Base-by-base conservation (phyloP, 169 alveolate species). In the Cryptosporidium tyzzeri region DNA sequence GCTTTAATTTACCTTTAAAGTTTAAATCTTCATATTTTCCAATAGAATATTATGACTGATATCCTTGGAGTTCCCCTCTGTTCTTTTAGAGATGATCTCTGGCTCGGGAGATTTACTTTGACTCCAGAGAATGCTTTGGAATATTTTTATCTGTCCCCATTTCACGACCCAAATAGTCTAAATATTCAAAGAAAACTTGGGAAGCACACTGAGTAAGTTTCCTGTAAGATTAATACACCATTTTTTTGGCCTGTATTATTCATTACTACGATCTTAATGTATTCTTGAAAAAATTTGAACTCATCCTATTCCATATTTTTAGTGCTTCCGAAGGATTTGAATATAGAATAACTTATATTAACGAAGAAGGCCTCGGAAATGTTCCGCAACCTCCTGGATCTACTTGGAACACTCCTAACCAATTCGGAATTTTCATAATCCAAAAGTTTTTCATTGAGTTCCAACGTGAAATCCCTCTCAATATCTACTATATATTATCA, bases 311-410 rank as follows among this genome's bases (percentile, higher is more conserved):
- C 26, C 48, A 16, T 21, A 14, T 71, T 31, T 33, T 55, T 26
- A 80, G 89, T 16, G 44, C 33, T 35, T 7, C 35, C 37, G 89
- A 80, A 48, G 89, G 89, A 12, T 44, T 80, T 26, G 89, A 80
- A 53, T 80, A 80, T 50, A 80, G 75, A 62, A 33, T 80, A 6
- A 80, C 39, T 37, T 80, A 61, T 80, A 50, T 80, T 0, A 80
- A 80, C 26, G 89, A 80, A 80, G 89, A 80, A 18, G 89, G 89
- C 2, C 62, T 80, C 7, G 89, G 75, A 14, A 59, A 65, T 21
- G 68, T 80, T n/a, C 68, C 74, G 4, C 89, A 62, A 12, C 89
- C 89, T 14, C 89, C 89, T 12, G 89, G 89, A 35, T 80, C 89
- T 14, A 80, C 80, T 33, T 80, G 89, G 89, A 80, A 62, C 18